A percentile compares a stretch with the other conserved stretches of the same genome.
These are phyloP conservation scores for Emergomyces pasteurianus DNA, from an alignment of 2,329 filamentous ascomycete species.

Conservation along the genomic window DNA sequence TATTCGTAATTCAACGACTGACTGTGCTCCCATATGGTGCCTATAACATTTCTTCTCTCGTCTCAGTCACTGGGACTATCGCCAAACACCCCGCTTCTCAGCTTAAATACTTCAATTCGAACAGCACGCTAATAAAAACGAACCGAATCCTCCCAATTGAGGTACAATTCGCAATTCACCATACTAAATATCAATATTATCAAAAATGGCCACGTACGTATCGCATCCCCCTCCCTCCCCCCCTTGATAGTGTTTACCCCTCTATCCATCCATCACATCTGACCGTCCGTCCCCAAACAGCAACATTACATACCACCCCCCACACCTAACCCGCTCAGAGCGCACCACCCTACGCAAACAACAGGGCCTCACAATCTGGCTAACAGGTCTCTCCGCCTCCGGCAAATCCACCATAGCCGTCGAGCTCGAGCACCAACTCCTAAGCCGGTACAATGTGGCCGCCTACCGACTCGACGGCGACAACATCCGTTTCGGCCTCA, in stretches of 20 bases:
- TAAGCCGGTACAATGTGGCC: constrained; percentile 57
- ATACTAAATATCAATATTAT: neutral
- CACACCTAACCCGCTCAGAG: constrained; percentile 30
- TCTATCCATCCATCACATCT: constrained; percentile 5
- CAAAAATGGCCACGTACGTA: constrained; percentile 10
- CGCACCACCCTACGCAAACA: constrained; percentile 53
- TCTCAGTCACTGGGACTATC: neutral
- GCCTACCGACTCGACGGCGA: constrained; percentile 95
- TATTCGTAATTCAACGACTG: too few species aligned
- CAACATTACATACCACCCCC: constrained; percentile 37
- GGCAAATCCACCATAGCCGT: constrained; percentile 97
- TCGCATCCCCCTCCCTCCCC: neutral
- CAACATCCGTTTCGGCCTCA: constrained; percentile 95
- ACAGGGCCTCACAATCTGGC: constrained; percentile 89
- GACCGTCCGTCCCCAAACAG: constrained; percentile 14
- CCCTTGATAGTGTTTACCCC: neutral
- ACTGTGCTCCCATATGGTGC: neutral
- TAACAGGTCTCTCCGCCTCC: constrained; percentile 89
- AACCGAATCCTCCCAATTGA: neutral
- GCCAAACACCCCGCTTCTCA: neutral
- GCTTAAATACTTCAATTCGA: too few species aligned
- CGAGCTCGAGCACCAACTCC: constrained; percentile 90
- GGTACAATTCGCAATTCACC: neutral
- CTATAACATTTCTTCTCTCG: neutral
- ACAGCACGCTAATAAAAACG: neutral